phyloP scores from a whole-genome alignment of 1,139 yeast genomes.

The Pneumocystis canis region DNA sequence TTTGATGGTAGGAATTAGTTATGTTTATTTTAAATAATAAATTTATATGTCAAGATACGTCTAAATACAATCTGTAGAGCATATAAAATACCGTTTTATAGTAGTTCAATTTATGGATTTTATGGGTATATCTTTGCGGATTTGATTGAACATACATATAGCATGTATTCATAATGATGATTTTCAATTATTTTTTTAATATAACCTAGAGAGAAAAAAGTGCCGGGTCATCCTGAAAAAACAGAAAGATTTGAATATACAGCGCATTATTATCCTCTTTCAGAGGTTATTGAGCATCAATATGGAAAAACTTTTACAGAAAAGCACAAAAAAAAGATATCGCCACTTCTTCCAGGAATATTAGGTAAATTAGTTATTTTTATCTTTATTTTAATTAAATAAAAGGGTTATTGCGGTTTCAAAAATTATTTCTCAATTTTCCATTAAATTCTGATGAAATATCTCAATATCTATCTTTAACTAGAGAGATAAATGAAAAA shows the following conservation, averaged over 20 bases:
- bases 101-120: slow-evolving; percentile 59
- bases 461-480: background rate
- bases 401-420: background rate
- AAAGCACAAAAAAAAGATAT: slow-evolving; percentile 7
- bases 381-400: background rate
- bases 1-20: slow-evolving; percentile 21
- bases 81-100: slow-evolving; percentile 49
- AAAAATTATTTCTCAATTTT: background rate
- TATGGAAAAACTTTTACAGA: slow-evolving; percentile 6
- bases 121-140: slow-evolving; percentile 75
- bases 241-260: background rate
- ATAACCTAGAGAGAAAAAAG: background rate
- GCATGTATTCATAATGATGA: background rate
- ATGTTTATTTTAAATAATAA: background rate
- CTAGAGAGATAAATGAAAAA: background rate
- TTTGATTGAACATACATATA: slow-evolving; percentile 46
- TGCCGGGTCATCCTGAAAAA: background rate
- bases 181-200: background rate
- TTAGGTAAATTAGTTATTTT: background rate
- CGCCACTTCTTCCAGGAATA: slow-evolving; percentile 16
- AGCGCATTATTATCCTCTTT: background rate
- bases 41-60: slow-evolving; percentile 19
- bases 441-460: background rate
- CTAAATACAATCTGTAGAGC: slow-evolving; percentile 41
- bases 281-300: slow-evolving; percentile 4